phyloP scores from a whole-genome alignment of 768 basidiomycete genomes.

The Trametes cinnabarina region DNA sequence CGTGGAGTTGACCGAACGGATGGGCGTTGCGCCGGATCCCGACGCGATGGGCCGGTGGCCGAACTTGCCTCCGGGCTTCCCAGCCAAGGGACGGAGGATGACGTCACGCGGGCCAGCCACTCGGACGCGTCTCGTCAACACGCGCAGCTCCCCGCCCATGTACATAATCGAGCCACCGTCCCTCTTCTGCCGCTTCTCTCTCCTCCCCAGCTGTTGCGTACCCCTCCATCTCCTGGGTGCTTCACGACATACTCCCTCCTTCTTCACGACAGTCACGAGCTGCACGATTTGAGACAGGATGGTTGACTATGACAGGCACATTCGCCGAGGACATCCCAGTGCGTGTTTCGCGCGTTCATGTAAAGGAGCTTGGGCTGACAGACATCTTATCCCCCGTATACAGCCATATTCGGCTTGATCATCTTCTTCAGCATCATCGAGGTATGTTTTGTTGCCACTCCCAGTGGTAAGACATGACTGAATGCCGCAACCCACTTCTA shows the following conservation, averaged over 20 bases:
- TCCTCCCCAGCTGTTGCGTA: neutral
- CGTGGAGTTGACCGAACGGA: no score
- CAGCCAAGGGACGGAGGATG: neutral
- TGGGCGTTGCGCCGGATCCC: no score
- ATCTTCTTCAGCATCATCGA: constrained; percentile 66
- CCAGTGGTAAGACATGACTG: neutral
- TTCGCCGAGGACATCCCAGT: constrained; percentile 25
- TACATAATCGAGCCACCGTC: neutral
- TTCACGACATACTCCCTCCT: neutral
- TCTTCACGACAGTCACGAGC: constrained; percentile 14
- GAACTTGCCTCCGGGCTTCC: neutral
- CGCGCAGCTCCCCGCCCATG: neutral
- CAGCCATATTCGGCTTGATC: constrained; percentile 53
- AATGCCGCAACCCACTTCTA: constrained; percentile 27
- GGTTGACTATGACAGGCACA: constrained; percentile 18
- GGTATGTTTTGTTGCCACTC: constrained; percentile 35
- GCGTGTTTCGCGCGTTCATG: neutral
- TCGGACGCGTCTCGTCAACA: neutral
- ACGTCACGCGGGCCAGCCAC: constrained; percentile 15
- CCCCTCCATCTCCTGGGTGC: neutral
- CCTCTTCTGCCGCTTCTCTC: neutral
- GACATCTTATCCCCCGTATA: neutral
- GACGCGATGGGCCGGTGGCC: no score
- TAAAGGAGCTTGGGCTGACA: neutral
- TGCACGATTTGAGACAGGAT: constrained; percentile 9